Evolutionary conservation across 768 basidiomycete species (phyloP), one percentile per base, ranked within the genome.

Genomic region (Lyophyllum semitale): DNA sequence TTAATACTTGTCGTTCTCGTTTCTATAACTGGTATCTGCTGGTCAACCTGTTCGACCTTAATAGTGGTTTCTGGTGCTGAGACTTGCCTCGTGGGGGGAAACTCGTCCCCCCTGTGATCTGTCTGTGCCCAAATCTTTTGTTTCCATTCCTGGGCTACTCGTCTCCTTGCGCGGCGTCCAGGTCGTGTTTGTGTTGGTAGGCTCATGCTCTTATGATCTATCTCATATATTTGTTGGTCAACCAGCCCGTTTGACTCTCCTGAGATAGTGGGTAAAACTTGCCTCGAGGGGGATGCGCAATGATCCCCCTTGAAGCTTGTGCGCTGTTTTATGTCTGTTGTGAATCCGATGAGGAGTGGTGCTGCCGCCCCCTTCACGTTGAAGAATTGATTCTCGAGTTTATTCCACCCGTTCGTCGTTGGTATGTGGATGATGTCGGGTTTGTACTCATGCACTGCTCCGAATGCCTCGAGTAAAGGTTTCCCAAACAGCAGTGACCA

Each of bases 401-500:
- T 25, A 9, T 30, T 40, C 41, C 38, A 35, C 7, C 40, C 17
- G 17, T 46, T 23, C 3, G 27, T 26, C 20, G 20, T 46, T 46
- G 40, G 56, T 27, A 56, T 26, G 15, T 45, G 30, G n/a, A 66
- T 49, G 13, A 32, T 48, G 30, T 65, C 60, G 11, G 41, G 22
- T 5, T 20, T 38, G 25, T 70, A 71, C 33, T 71, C 59, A 20
- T 71, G 71, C 2, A 65, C 35, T 13, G 63, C 66, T 6, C 53
- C 8, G 43, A 71, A 66, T 17, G 20, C 32, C 33, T 59, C 46
- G 0, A 72, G 58, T 2, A 66, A 46, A 1, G 66, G 70, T 55
- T 73, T 73, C 20, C 71, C 66, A n/a, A 73, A 60, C 0, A 71
- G 48, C 18, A 71, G 37, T 8, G 46, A 42, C 67, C 67, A 70